A percentile compares a stretch with the other conserved stretches of the same genome.
These are phyloP conservation scores for Nothomitra cinnamomea DNA, from an alignment of 2,329 filamentous ascomycete species.

Conservation along the genomic window DNA sequence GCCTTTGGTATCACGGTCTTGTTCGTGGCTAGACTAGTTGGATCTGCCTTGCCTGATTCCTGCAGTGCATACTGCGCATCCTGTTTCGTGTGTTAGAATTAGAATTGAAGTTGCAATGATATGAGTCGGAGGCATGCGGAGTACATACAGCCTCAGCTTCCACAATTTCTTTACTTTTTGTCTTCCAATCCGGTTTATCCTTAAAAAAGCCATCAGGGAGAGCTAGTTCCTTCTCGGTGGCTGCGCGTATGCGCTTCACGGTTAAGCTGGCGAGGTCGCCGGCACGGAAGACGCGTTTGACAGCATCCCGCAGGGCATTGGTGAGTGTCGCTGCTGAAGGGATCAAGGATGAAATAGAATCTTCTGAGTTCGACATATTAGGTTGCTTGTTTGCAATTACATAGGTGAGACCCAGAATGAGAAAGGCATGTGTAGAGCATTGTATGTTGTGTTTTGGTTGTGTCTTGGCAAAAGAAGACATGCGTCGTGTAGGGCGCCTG, in stretches of 20 bases:
- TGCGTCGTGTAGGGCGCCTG: background rate
- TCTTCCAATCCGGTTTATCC: slow-evolving; percentile 34
- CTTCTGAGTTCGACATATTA: background rate
- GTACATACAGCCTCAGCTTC: slow-evolving; percentile 33
- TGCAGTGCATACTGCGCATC: slow-evolving; percentile 2
- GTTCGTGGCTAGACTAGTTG: background rate
- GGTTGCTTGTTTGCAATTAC: background rate
- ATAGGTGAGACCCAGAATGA: background rate
- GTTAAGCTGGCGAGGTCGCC: slow-evolving; percentile 31
- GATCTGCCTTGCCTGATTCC: background rate
- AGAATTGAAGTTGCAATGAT: background rate
- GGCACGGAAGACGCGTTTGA: slow-evolving; percentile 28
- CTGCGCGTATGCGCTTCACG: slow-evolving; percentile 39
- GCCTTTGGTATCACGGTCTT: background rate
- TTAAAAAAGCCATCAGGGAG: slow-evolving; percentile 36
- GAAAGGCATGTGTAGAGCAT: background rate
- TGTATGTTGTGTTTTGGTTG: background rate
- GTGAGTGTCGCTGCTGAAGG: background rate
- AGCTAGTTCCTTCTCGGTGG: slow-evolving; percentile 30
- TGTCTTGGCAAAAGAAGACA: background rate
- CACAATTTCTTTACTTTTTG: slow-evolving; percentile 40
- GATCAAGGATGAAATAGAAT: background rate
- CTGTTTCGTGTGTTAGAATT: background rate
- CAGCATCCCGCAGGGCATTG: slow-evolving; percentile 26
- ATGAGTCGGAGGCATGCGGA: background rate